phyloP scores from a whole-genome alignment of 2,329 filamentous ascomycete species.

The Magnaporthiopsis poae region DNA sequence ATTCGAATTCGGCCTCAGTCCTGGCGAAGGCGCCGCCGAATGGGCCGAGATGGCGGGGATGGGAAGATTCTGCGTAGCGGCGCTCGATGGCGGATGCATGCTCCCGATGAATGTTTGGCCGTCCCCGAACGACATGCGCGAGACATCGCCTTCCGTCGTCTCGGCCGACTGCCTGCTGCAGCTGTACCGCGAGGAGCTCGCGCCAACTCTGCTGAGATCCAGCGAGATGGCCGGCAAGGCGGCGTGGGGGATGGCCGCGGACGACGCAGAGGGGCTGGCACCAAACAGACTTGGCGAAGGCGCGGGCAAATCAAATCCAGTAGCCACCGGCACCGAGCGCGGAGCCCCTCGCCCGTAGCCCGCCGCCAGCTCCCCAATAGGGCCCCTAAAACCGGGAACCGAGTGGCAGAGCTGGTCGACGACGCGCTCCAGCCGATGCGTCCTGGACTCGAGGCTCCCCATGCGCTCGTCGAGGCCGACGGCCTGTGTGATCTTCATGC shows the following conservation, averaged over 20 bases:
- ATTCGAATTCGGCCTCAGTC: constrained; percentile 32
- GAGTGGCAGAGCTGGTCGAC: constrained; percentile 40
- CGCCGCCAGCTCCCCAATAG: constrained; percentile 19
- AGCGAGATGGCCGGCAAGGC: constrained; percentile 18
- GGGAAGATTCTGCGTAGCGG: constrained; percentile 20
- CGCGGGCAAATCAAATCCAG: neutral
- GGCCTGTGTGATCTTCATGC: constrained; percentile 49
- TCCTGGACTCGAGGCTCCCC: constrained; percentile 38
- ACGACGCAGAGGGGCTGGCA: neutral
- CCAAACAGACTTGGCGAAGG: neutral
- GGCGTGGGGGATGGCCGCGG: too few species aligned
- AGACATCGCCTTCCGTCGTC: constrained; percentile 17
- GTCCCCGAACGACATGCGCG: constrained; percentile 36
- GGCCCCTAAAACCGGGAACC: constrained; percentile 28
- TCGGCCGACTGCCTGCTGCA: constrained; percentile 31
- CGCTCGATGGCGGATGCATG: constrained; percentile 26
- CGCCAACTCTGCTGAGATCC: constrained; percentile 13
- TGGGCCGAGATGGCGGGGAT: constrained; percentile 11
- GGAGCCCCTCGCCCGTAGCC: constrained; percentile 13
- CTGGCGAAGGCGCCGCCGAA: constrained; percentile 12
- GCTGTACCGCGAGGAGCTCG: constrained; percentile 21
- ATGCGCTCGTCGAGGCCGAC: constrained; percentile 45
- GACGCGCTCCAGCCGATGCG: constrained; percentile 43
- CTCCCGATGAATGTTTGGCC: constrained; percentile 35
- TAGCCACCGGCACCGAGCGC: constrained; percentile 16